phyloP scores from a whole-genome alignment of 202 grass and related monocot species.

The Brachypodium distachyon region DNA sequence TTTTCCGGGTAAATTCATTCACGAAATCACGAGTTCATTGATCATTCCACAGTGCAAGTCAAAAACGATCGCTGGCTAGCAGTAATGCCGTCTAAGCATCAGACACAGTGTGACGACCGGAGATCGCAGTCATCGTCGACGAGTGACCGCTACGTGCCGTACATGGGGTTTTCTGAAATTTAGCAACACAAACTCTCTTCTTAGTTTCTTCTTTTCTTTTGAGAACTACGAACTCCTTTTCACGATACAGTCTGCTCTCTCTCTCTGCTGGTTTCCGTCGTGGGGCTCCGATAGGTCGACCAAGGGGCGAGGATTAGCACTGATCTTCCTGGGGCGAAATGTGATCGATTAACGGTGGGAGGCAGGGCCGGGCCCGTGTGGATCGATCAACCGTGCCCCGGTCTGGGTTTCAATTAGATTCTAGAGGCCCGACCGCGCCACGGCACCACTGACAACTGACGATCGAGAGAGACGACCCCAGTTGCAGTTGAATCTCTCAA shows the following conservation, averaged over 20 bases:
- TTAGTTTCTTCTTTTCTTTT: too few relatives aligned
- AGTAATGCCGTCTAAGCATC: slow-evolving; percentile 1
- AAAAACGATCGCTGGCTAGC: not conserved
- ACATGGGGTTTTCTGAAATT: not conserved
- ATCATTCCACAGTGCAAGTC: not conserved
- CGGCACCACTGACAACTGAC: not conserved
- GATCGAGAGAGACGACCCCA: too few relatives aligned
- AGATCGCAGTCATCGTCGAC: not conserved
- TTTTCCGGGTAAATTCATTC: too few relatives aligned
- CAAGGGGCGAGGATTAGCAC: not conserved
- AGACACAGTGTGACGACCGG: not conserved
- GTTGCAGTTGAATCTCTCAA: too few relatives aligned
- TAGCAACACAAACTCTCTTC: not conserved
- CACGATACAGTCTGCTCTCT: too few relatives aligned
- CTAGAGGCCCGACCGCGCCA: slow-evolving; percentile 9
- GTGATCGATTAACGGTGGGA: not conserved
- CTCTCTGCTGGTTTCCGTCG: not conserved
- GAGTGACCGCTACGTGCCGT: not conserved
- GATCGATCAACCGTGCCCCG: slow-evolving; percentile 5
- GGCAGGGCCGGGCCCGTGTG: not conserved
- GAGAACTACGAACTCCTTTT: too few relatives aligned
- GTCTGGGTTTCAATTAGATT: slow-evolving; percentile 30
- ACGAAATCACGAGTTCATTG: too few relatives aligned
- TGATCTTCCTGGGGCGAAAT: not conserved
- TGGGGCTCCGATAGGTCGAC: not conserved